Conservation (phyloP, 441 rosid species). For the Gossypium gossypioides region DNA sequence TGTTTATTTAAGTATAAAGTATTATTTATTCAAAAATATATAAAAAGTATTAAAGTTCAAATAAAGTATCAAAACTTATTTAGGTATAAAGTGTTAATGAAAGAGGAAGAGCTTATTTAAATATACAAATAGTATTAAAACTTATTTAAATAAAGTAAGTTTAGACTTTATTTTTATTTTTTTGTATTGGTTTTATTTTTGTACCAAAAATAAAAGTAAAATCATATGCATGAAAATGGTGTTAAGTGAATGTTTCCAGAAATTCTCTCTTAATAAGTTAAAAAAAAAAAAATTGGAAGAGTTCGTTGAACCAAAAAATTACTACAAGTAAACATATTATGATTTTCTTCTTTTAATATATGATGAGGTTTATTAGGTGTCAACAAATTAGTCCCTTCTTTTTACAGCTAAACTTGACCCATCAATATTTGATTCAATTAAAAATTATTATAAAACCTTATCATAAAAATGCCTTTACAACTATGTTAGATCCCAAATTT, state of each 20-base stretch:
- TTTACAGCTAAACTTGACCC: constrained; percentile 5
- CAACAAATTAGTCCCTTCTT: not conserved
- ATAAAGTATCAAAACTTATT: too few species aligned
- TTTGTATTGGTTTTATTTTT: too few species aligned
- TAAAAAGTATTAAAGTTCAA: too few species aligned
- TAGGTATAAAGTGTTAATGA: too few species aligned
- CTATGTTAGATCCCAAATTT: not conserved
- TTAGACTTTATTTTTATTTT: too few species aligned
- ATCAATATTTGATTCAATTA: not conserved
- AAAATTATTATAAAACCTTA: not conserved
- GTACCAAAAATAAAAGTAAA: not conserved
- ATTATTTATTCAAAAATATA: too few species aligned
- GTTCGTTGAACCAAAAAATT: constrained; percentile 1
- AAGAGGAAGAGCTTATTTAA: too few species aligned
- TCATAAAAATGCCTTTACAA: not conserved
- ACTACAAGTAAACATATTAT: not conserved
- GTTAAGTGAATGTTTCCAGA: not conserved
- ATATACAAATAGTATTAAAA: too few species aligned
- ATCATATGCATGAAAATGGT: not conserved
- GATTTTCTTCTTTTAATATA: too few species aligned
- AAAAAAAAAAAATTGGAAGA: not conserved
- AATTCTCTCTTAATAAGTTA: not conserved
- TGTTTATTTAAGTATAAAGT: too few species aligned
- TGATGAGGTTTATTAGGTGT: not conserved
- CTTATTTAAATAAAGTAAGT: too few species aligned